Conservation (phyloP, 768 basidiomycete species). For the Rhodotorula graminis region DNA sequence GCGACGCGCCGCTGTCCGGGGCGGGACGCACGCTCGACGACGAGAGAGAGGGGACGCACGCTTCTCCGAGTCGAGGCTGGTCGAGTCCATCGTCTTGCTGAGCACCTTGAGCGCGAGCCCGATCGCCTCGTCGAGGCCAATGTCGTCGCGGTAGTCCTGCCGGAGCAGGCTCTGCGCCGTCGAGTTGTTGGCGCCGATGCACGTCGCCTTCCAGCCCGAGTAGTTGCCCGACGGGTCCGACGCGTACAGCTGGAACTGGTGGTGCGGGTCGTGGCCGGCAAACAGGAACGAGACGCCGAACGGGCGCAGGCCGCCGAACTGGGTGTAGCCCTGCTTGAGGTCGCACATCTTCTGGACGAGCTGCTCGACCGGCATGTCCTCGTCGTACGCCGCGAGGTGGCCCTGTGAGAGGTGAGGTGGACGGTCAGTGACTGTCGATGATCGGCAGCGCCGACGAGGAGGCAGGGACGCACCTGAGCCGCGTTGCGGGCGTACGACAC, state of each 20-base stretch:
- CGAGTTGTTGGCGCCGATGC: conserved; percentile 96
- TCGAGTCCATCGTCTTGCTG: conserved; percentile 99
- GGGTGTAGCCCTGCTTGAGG: conserved; percentile 97
- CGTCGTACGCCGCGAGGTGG: conserved; percentile 84
- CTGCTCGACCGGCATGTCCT: conserved; percentile 95
- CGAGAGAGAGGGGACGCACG: conserved; percentile 54
- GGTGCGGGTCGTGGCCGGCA: conserved; percentile 92
- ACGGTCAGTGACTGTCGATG: too few species aligned
- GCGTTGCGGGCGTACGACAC: conserved; percentile 88
- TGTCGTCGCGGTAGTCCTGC: conserved; percentile 97
- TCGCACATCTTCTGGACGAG: conserved; percentile 90
- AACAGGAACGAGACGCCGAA: conserved; percentile 97
- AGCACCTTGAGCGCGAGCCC: conserved; percentile 86
- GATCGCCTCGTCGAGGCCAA: conserved; percentile 83
- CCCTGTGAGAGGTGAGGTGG: conserved; percentile 54
- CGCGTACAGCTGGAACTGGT: conserved; percentile 95
- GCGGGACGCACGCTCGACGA: conserved; percentile 45
- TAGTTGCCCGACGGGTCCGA: conserved; percentile 98
- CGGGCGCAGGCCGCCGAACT: conserved; percentile 94
- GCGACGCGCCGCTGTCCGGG: too few species aligned
- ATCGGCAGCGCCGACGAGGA: not conserved
- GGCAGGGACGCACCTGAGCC: conserved; percentile 49
- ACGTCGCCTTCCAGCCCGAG: conserved; percentile 95
- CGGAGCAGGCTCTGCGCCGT: conserved; percentile 91
- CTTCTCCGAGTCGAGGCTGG: conserved; percentile 92